Conservation (phyloP, 2,329 filamentous ascomycete species). For the Fusarium pilosicola region DNA sequence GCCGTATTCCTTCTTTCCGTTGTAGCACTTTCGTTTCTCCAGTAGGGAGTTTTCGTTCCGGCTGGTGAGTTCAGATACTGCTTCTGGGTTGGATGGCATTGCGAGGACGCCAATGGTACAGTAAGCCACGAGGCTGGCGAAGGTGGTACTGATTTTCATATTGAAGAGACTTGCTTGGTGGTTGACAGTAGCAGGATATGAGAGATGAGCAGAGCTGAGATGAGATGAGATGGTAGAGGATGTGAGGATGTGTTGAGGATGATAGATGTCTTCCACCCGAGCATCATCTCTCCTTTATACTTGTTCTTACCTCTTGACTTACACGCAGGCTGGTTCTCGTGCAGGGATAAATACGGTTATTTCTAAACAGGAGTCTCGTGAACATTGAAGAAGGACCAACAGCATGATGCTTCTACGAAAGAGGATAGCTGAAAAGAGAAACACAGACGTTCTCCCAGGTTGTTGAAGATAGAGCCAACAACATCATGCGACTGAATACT, state of each 20-base stretch:
- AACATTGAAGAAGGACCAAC: not conserved
- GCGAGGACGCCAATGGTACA: not conserved
- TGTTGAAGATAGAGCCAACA: not conserved
- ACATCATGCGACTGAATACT: not conserved
- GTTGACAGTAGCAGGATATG: not conserved
- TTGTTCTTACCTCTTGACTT: not conserved
- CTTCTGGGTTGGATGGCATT: not conserved
- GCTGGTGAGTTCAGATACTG: not conserved
- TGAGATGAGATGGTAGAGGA: not conserved
- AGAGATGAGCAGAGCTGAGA: too few relatives aligned
- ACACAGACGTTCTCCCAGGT: not conserved
- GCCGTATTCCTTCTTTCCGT: not conserved
- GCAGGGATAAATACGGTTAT: not conserved
- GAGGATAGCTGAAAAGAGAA: not conserved
- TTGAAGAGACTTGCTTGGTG: not conserved
- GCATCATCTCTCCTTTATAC: not conserved
- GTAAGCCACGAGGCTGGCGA: not conserved
- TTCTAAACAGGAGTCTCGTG: not conserved
- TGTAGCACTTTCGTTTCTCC: not conserved
- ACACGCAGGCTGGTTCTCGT: not conserved
- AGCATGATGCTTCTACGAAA: not conserved
- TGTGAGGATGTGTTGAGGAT: not conserved
- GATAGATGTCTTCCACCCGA: not conserved
- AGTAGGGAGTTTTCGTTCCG: not conserved
- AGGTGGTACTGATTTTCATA: not conserved